These are phyloP conservation scores for Daldinia concentrica DNA, from an alignment of 495 filamentous ascomycete genomes.

Conservation along the genomic window DNA sequence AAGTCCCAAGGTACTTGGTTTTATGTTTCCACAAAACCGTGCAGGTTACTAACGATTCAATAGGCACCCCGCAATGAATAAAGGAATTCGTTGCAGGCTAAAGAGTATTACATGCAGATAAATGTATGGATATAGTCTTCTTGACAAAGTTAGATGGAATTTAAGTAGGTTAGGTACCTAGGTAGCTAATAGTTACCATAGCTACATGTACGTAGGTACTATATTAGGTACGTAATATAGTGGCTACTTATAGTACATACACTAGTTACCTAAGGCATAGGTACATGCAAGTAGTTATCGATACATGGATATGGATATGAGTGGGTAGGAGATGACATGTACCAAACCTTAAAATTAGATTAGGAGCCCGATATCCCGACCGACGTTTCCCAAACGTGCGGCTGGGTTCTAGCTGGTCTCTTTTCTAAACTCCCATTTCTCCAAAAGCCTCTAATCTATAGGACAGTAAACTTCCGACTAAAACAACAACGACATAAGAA, in stretches of 20 bases:
- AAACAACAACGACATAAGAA: conserved; percentile 6
- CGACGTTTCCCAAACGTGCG: conserved; percentile 24
- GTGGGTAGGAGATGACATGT: conserved; percentile 20
- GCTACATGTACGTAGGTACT: no score
- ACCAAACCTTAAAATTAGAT: conserved; percentile 27
- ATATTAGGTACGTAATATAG: neutral
- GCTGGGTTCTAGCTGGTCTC: conserved; percentile 4
- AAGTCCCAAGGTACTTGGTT: no score
- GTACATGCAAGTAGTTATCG: conserved; percentile 4
- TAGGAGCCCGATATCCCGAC: conserved; percentile 37
- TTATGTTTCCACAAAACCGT: neutral
- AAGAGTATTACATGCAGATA: no score
- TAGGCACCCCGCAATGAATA: no score
- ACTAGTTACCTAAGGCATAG: no score
- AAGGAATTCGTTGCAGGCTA: no score
- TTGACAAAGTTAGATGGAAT: no score
- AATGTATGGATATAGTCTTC: no score
- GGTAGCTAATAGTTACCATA: no score
- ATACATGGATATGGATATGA: conserved; percentile 10
- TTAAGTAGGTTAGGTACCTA: no score
- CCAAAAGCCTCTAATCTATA: conserved; percentile 5
- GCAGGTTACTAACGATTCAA: no score
- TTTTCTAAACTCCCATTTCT: conserved; percentile 23
- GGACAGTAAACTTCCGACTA: conserved; percentile 1
- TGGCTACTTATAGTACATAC: neutral